Evolutionary conservation across 371 early-diverging fungal species (phyloP), one percentile per base, ranked within the genome.

Genomic region (Mucor irregularis): DNA sequence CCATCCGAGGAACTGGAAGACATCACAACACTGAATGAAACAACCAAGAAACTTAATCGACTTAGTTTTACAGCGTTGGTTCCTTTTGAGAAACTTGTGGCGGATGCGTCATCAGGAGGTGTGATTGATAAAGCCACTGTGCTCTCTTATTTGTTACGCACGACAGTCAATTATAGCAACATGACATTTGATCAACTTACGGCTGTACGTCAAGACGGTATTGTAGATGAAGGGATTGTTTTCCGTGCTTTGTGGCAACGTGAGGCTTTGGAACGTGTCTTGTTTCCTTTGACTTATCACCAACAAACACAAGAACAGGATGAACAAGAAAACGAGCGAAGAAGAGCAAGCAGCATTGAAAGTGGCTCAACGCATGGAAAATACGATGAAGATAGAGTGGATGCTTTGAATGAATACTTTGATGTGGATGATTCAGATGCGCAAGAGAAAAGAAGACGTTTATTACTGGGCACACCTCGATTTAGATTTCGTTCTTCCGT

Each of bases 241-340:
- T 78, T 78, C 39, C 66, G 78, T n/a, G 78, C 78, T 1, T 42
- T 78, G 9, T 78, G 78, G 78, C 78, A 78, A 46, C 57, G 78
- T 14, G 66, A 74, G 45, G 73, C 78, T 9, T 49, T 78, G 13
- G 72, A 74, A 31, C 69, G 75, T 8, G 50, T 74, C 5, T 29
- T 78, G n/a, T 73, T 64, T 24, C 75, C 74, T 0, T 30, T 53
- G 10, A 60, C 59, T 5, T 50, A 34, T 47, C 57, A 53, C 16
- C 58, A 44, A 17, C 54, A 52, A 22, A 29, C 43, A 25, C 61
- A 54, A 47, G 49, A 48, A 24, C 31, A 49, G 0, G 24, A 29
- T 13, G 31, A 53, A 21, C 19, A 14, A 7, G 9, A 58, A 4
- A 29, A 9, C 26, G 11, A 21, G 21, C 14, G 16, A 21, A 26